Conservation (phyloP, 495 filamentous ascomycete genomes). For the Neurospora pannonica region DNA sequence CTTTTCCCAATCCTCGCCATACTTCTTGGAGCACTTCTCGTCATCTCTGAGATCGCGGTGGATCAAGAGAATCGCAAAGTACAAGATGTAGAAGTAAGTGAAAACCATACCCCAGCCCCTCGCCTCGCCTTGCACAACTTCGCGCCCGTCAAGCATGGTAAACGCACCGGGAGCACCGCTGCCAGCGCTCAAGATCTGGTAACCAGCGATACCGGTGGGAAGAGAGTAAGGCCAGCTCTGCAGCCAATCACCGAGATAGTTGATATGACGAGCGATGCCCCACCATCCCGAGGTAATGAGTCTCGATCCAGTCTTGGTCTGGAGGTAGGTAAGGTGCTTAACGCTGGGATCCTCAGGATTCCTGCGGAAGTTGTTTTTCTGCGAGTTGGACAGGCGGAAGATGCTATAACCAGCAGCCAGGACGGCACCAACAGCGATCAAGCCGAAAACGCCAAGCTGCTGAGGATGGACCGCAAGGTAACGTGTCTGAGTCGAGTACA, state of each 20-base stretch:
- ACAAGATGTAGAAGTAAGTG: constrained; percentile 92
- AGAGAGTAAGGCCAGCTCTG: constrained; percentile 89
- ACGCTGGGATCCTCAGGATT: constrained; percentile 77
- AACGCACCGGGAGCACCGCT: constrained; percentile 34
- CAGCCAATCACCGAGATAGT: constrained; percentile 96
- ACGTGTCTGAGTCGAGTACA: constrained; percentile 77
- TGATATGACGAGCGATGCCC: constrained; percentile 88
- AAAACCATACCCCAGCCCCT: constrained; percentile 75
- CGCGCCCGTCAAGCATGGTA: constrained; percentile 47
- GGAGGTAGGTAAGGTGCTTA: constrained; percentile 73
- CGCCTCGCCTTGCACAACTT: constrained; percentile 61
- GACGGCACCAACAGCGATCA: constrained; percentile 52
- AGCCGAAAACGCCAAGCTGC: constrained; percentile 56
- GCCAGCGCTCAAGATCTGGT: constrained; percentile 48
- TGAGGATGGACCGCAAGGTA: constrained; percentile 81
- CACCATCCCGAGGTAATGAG: constrained; percentile 90
- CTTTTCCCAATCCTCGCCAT: constrained; percentile 86
- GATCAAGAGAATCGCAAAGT: constrained; percentile 81
- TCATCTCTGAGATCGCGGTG: constrained; percentile 91
- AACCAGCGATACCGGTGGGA: constrained; percentile 81
- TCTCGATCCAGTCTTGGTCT: constrained; percentile 73
- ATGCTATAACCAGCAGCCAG: constrained; percentile 68
- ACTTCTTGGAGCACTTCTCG: constrained; percentile 84
- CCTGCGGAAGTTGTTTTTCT: constrained; percentile 91
- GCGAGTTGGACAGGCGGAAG: constrained; percentile 84